These are phyloP conservation scores for Botrytis medusae DNA, from an alignment of 2,329 filamentous ascomycete species.

Conservation along the genomic window DNA sequence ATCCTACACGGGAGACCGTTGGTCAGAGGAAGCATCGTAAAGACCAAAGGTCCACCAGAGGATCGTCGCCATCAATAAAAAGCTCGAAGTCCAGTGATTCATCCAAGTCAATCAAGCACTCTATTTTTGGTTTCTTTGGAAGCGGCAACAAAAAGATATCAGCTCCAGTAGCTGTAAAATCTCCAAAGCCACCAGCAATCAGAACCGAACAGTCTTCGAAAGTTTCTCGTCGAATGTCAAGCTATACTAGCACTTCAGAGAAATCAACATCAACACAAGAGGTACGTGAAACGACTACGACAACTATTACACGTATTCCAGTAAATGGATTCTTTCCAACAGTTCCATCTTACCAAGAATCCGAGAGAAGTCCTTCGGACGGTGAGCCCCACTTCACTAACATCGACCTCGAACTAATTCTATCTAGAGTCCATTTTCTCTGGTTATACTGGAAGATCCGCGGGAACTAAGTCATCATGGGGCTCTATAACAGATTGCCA, in stretches of 20 bases:
- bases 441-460: constrained; percentile 45
- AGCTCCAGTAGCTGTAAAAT: not conserved
- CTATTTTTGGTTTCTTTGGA: constrained; percentile 37
- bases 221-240: constrained; percentile 26
- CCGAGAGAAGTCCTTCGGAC: constrained; percentile 29
- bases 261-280: constrained; percentile 22
- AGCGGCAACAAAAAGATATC: constrained; percentile 36
- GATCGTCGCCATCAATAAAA: constrained; percentile 22
- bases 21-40: constrained; percentile 38
- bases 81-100: constrained; percentile 30
- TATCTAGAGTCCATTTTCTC: constrained; percentile 49
- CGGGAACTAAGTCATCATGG: constrained; percentile 41
- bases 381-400: constrained; percentile 23
- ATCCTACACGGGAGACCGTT: constrained; percentile 38
- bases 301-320: constrained; percentile 23
- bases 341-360: constrained; percentile 22
- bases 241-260: constrained; percentile 28
- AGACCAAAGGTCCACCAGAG: constrained; percentile 25
- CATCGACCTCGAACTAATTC: constrained; percentile 25
- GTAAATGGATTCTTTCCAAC: constrained; percentile 22
- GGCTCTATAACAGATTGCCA: constrained; percentile 38
- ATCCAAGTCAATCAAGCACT: constrained; percentile 20
- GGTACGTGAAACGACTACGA: constrained; percentile 21
- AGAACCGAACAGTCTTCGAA: constrained; percentile 22
- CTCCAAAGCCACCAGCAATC: constrained; percentile 17